Evolutionary conservation across 2,329 filamentous ascomycete genomes (phyloP).

Genomic region (Triangularia setosa): DNA sequence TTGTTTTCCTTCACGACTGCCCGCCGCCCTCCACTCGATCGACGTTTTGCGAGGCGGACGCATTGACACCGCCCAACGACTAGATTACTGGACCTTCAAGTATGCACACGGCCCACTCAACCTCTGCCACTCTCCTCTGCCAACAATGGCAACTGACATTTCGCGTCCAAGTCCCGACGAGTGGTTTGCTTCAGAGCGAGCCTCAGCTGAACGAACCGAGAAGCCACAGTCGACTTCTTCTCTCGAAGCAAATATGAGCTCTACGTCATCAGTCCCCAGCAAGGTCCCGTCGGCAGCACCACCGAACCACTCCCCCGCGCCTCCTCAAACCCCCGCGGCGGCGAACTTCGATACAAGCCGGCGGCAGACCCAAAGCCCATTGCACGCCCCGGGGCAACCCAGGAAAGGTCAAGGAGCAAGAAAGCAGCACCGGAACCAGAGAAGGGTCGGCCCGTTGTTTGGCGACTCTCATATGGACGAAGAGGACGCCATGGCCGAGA

Average conservation of each 20-base stretch:
- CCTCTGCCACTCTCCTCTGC: neutral
- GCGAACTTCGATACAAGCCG: slow-evolving; percentile 49
- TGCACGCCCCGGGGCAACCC: slow-evolving; percentile 43
- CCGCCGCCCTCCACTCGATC: neutral
- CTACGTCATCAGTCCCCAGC: slow-evolving; percentile 40
- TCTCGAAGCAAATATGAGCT: slow-evolving; percentile 29
- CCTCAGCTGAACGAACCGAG: neutral
- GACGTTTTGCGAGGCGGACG: neutral
- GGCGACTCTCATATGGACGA: slow-evolving; percentile 47
- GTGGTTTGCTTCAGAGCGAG: neutral
- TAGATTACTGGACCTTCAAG: neutral
- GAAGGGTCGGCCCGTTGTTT: slow-evolving; percentile 53
- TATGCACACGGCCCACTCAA: slow-evolving; percentile 1
- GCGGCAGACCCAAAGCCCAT: slow-evolving; percentile 39
- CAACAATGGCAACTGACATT: slow-evolving; percentile 3
- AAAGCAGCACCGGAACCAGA: slow-evolving; percentile 81
- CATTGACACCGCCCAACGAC: neutral
- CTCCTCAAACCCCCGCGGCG: slow-evolving; percentile 38
- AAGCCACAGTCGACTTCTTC: neutral
- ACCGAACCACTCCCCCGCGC: slow-evolving; percentile 37
- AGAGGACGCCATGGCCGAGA: slow-evolving; percentile 85
- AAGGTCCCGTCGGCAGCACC: slow-evolving; percentile 49
- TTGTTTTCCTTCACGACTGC: neutral
- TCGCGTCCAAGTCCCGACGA: neutral
- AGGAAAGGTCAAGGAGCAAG: slow-evolving; percentile 73